Base-by-base conservation (phyloP, 306 rosid species). In the Medicago lupulina region DNA sequence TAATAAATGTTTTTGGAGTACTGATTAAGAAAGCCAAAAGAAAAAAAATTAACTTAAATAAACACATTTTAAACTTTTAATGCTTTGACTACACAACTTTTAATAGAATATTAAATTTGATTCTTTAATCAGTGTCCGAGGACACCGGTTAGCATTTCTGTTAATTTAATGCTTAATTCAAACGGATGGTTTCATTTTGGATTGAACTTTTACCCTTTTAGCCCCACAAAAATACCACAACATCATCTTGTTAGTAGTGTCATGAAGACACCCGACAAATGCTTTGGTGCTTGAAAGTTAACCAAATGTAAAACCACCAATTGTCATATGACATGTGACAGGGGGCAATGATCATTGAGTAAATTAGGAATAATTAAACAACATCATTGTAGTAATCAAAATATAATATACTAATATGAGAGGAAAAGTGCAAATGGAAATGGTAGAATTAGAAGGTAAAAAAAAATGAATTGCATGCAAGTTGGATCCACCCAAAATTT, bases 401-500 rank as follows among this genome's bases (percentile, higher is more conserved):
- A 51, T 23, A 23, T 23, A 23, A 23, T 23, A 23, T 23, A 23
- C 2, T 36, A 40, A 38, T 55, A 54, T 18, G 31, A 6, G 9
- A 18, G 31, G 2, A 54, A 54, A 54, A 54, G 60, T 54, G 60
- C 28, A 54, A 54, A 54, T 9, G 21, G 5, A 54, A 54, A 54
- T 34, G 6, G 3, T 28, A 75, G 47, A 41, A 17, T 54, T 9
- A 38, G 73, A 11, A 38, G 4, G 28, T n/a, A n/a, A 25, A 25
- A 1, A 1, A 75, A 76, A 38, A 11, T 61, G 34, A 17, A 62
- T 36, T 76, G 9, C 74, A 76, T 34, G 63, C 54, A 64, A 64
- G 40, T 36, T 70, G 47, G 8, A 46, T 73, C 61, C 23, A 58
- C 21, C 49, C 40, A 4, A 70, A 18, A 11, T 55, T 55, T 74